Base-by-base conservation (phyloP, 306 rosid species). In the Trifolium dubium region DNA sequence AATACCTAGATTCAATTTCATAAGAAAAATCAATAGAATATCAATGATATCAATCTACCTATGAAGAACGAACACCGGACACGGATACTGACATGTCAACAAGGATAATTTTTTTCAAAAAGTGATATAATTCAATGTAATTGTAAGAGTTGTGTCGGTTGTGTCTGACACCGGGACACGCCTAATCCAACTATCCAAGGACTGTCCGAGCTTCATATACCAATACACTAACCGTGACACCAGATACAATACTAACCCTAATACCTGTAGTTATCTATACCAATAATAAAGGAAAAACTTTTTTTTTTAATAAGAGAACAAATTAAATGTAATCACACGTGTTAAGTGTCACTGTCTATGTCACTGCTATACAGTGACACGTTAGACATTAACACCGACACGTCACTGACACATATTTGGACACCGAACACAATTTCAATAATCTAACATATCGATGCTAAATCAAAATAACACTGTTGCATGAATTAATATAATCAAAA, bases 1-100 rank as follows among this genome's bases (percentile, higher is more conserved):
- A 32, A 11, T 29, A 56, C 18, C 28, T n/a, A 17, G n/a, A 15
- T 37, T 37, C 49, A 66, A 50, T 67, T 61, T 66, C 73, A 28
- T 19, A 11, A 37, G 30, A 68, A 7, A 6, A 32, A 54, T 32
- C 34, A 64, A 31, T 47, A 59, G 2, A 29, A 59, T 19, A 59
- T 30, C 64, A 59, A 59, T 30, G 23, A 23, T 23, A 23, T 23
- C 23, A 23, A 23, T 13, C 18, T 59, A 59, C 8, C 23, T 23
- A 23, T 23, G 23, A 23, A 23, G 23, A 23, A 23, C 23, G 23
- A 23, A 23, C 23, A 23, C 23, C 23, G 23, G 23, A 23, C 23
- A 23, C 23, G 23, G 23, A 23, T 23, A 23, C 23, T 23, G 23
- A 23, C 0, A 23, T 23, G 23, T 23, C 23, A 23, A 23, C 23